Evolutionary conservation across 805 yeast species (phyloP).

Genomic region (Metschnikowia dekortorum): DNA sequence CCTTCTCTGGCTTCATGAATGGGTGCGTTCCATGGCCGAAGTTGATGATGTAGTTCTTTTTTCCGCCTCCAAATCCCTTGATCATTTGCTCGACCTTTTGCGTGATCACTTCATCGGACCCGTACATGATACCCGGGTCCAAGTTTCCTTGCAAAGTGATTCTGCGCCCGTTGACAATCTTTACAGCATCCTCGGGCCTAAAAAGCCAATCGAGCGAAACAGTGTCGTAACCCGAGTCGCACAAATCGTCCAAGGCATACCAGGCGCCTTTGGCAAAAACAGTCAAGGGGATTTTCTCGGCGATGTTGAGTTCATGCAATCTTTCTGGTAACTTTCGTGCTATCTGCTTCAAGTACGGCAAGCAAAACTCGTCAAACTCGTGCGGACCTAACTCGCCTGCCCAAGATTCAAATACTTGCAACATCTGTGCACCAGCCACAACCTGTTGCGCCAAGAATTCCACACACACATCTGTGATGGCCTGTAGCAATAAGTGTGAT

Average conservation of each 20-base stretch:
- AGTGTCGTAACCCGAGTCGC: conserved; percentile 74
- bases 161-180: conserved; percentile 63
- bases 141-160: conserved; percentile 90
- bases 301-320: conserved; percentile 64
- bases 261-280: conserved; percentile 95
- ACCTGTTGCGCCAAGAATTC: conserved; percentile 94
- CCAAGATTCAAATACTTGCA: conserved; percentile 96
- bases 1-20: conserved; percentile 89
- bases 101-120: conserved; percentile 75
- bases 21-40: conserved; percentile 99
- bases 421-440: conserved; percentile 96
- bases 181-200: conserved; percentile 80
- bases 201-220: conserved; percentile 94
- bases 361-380: conserved; percentile 83
- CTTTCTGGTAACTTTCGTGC: conserved; percentile 63
- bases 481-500: conserved; percentile 66
- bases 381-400: conserved; percentile 93
- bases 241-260: conserved; percentile 87
- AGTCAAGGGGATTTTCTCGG: conserved; percentile 75
- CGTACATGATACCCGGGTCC: conserved; percentile 94
- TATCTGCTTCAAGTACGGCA: conserved; percentile 83
- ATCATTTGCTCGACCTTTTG: conserved; percentile 85
- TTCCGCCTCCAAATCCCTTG: conserved; percentile 89
- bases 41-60: conserved; percentile 84
- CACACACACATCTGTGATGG: conserved; percentile 79